A percentile compares a stretch with the other conserved stretches of the same genome.
Evolutionary conservation across 2,329 filamentous ascomycete genomes (phyloP).

Genomic region (Hypoxylon sp.): DNA sequence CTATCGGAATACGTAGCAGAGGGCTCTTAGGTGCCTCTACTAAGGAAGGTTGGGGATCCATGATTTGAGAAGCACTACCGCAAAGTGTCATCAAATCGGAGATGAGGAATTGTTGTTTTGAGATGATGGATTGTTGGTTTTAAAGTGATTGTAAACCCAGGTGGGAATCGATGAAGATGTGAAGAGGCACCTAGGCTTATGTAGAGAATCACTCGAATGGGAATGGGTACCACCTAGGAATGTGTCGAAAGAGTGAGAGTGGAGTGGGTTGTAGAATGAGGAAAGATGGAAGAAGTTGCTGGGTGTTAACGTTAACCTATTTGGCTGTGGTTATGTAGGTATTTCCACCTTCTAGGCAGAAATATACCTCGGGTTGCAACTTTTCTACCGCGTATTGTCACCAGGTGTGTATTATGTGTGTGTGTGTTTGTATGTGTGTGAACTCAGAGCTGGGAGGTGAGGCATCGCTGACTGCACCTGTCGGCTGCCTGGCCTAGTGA

Average conservation of each 20-base stretch:
- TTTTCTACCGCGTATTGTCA: too few relatives aligned
- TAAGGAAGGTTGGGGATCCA: conserved; percentile 23
- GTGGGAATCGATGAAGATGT: background rate
- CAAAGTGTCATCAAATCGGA: background rate
- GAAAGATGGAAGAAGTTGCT: background rate
- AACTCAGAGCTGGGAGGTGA: background rate
- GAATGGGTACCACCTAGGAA: background rate
- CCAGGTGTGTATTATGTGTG: too few relatives aligned
- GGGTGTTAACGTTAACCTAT: background rate
- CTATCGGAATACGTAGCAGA: conserved; percentile 65
- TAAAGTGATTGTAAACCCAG: background rate
- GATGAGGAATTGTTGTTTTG: background rate
- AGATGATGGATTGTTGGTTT: background rate
- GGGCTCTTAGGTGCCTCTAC: conserved; percentile 17
- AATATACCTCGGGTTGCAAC: background rate
- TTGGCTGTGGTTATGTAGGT: background rate
- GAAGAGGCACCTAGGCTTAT: background rate
- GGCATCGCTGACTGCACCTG: background rate
- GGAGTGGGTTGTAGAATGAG: background rate
- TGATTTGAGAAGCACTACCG: background rate
- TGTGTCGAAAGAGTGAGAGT: background rate
- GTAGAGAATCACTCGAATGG: background rate
- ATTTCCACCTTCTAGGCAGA: background rate
- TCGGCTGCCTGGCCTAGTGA: background rate
- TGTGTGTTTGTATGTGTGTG: background rate